A percentile compares a stretch with the other conserved stretches of the same genome.
Conservation (phyloP, 768 basidiomycete genomes). For the Strobilomyces echinocephalus region DNA sequence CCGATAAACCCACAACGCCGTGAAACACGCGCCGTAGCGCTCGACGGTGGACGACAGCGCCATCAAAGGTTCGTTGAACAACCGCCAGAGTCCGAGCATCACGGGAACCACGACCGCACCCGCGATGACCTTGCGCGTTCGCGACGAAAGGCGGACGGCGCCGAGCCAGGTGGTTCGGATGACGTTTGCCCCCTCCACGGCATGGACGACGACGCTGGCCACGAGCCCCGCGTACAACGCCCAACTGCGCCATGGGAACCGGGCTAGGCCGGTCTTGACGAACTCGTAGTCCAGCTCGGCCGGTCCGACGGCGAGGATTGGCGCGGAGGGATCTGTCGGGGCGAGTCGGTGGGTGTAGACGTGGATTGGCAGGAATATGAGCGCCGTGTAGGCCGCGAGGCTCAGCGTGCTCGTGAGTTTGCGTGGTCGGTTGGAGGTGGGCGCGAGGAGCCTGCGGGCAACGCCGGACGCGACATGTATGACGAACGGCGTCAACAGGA, state of each 20-base stretch:
- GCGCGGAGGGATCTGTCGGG: constrained; percentile 40
- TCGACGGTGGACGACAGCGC: constrained; percentile 46
- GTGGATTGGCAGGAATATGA: constrained; percentile 65
- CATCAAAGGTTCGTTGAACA: constrained; percentile 57
- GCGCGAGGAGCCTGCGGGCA: constrained; percentile 53
- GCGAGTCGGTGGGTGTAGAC: constrained; percentile 62
- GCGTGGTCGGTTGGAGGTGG: constrained; percentile 28
- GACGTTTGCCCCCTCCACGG: constrained; percentile 53
- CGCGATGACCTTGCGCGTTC: constrained; percentile 28
- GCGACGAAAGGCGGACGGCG: constrained; percentile 7
- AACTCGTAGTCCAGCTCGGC: constrained; percentile 80
- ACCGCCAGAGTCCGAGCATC: constrained; percentile 47
- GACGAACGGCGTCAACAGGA: constrained; percentile 63
- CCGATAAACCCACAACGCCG: constrained; percentile 44
- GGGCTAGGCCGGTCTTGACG: constrained; percentile 64
- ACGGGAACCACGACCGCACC: constrained; percentile 45
- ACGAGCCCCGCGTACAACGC: constrained; percentile 61
- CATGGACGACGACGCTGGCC: constrained; percentile 51
- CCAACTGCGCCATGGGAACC: constrained; percentile 61
- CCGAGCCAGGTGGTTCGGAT: constrained; percentile 46
- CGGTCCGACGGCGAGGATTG: constrained; percentile 48
- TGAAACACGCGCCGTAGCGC: constrained; percentile 42
- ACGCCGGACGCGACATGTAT: constrained; percentile 57
- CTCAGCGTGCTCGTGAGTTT: constrained; percentile 44
- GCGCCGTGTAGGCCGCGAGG: constrained; percentile 57